A percentile compares a stretch with the other conserved stretches of the same genome.
Evolutionary conservation across 345 rosid genomes (phyloP).

Genomic region (Laguncularia racemosa): DNA sequence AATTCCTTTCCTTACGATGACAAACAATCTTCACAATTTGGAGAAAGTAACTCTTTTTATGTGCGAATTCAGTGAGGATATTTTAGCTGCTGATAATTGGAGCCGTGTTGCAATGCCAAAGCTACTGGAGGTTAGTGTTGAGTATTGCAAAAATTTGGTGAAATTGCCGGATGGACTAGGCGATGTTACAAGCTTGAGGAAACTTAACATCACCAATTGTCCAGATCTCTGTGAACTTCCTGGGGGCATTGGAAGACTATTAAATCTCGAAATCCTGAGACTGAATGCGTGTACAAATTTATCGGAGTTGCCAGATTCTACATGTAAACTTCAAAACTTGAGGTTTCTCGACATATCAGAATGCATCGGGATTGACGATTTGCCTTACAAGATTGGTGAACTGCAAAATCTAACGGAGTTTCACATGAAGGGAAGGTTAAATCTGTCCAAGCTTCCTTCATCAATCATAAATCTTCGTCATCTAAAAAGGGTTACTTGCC

Average conservation of each 20-base stretch:
- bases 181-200: conserved; percentile 24
- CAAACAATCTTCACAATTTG: conserved; percentile 18
- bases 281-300: conserved; percentile 40
- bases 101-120: conserved; percentile 24
- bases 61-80: conserved; percentile 31
- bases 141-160: conserved; percentile 34
- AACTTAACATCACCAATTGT: conserved; percentile 52
- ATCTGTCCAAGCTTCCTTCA: conserved; percentile 24
- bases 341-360: conserved; percentile 39
- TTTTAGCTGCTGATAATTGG: not conserved
- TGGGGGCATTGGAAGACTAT: conserved; percentile 26
- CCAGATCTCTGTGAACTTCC: conserved; percentile 37
- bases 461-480: conserved; percentile 25
- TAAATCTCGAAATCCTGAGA: conserved; percentile 29
- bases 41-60: conserved; percentile 35
- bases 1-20: conserved; percentile 11
- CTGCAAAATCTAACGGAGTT: conserved; percentile 31
- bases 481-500: conserved; percentile 40
- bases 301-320: conserved; percentile 30
- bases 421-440: conserved; percentile 39
- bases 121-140: conserved; percentile 43
- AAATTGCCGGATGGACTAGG: conserved; percentile 28
- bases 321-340: conserved; percentile 21
- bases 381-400: conserved; percentile 38
- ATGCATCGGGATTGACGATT: conserved; percentile 22